These are phyloP conservation scores for Leptodermis oblonga DNA, from an alignment of 257 asterid species.

Conservation along the genomic window DNA sequence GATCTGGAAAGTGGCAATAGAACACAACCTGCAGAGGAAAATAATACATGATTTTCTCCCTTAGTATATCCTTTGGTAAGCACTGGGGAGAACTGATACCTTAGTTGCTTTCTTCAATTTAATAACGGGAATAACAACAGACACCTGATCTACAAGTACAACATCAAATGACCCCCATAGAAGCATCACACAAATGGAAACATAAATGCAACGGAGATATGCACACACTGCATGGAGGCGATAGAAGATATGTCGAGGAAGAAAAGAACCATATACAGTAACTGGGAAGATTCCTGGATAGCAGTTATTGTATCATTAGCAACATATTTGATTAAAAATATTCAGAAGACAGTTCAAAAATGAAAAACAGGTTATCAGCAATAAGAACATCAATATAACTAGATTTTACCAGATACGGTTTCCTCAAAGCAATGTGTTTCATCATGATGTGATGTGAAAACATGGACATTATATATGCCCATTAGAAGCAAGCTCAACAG, in stretches of 20 bases:
- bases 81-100: slow-evolving; percentile 35
- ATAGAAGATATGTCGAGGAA: slow-evolving; percentile 4
- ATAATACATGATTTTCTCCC: slow-evolving; percentile 16
- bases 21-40: slow-evolving; percentile 61
- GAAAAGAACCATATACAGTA: slow-evolving; percentile 1
- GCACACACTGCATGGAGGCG: slow-evolving; percentile 2
- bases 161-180: slow-evolving; percentile 71
- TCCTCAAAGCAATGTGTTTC: slow-evolving; percentile 88
- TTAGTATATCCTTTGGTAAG: neutral
- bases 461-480: slow-evolving; percentile 81
- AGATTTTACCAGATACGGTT: slow-evolving; percentile 64
- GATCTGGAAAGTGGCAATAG: slow-evolving; percentile 97
- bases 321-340: neutral
- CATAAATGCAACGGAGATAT: neutral
- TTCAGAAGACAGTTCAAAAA: neutral
- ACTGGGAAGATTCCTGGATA: neutral
- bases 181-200: slow-evolving; percentile 23
- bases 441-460: slow-evolving; percentile 92
- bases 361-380: neutral
- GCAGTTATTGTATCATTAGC: slow-evolving; percentile 6
- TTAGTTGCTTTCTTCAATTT: slow-evolving; percentile 71
- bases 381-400: slow-evolving; percentile 8
- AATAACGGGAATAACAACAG: slow-evolving; percentile 72
- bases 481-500: slow-evolving; percentile 75
- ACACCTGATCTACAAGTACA: slow-evolving; percentile 81